These are phyloP conservation scores for Annulohypoxylon stygium DNA, from an alignment of 495 filamentous ascomycete species.

Conservation along the genomic window DNA sequence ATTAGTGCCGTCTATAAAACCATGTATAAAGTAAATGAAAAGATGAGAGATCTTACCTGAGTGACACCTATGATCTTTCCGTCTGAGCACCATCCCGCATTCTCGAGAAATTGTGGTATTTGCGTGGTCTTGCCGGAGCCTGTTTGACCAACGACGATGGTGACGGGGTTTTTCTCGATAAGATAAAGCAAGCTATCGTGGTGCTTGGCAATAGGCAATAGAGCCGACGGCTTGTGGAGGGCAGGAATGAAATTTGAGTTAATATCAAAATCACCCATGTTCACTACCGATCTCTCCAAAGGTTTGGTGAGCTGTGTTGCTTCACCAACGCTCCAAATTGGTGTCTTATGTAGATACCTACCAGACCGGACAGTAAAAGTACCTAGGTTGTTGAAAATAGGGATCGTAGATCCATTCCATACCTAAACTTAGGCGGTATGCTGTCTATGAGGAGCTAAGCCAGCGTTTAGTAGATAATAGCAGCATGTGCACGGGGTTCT, in stretches of 20 bases:
- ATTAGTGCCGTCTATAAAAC: slow-evolving; percentile 33
- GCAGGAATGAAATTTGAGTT: slow-evolving; percentile 77
- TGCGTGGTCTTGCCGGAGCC: slow-evolving; percentile 93
- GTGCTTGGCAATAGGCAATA: slow-evolving; percentile 84
- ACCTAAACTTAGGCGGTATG: background rate
- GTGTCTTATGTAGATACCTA: slow-evolving; percentile 3
- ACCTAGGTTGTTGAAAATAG: background rate
- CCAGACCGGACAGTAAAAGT: background rate
- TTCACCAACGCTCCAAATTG: background rate
- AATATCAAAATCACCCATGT: slow-evolving; percentile 71
- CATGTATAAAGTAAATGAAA: background rate
- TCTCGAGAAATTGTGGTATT: slow-evolving; percentile 86
- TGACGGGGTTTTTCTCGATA: slow-evolving; percentile 81
- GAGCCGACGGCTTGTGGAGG: slow-evolving; percentile 79
- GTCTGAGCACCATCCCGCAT: slow-evolving; percentile 89
- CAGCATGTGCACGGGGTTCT: background rate
- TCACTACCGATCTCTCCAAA: background rate
- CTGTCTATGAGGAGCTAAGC: background rate
- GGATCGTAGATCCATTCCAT: slow-evolving; percentile 1
- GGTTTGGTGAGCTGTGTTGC: background rate
- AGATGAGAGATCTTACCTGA: slow-evolving; percentile 72
- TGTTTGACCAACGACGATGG: slow-evolving; percentile 90
- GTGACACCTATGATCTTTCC: slow-evolving; percentile 87
- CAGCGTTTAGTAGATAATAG: background rate
- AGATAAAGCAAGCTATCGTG: slow-evolving; percentile 79